These are phyloP conservation scores for Phytophthora constricta DNA, from an alignment of 352 stramenopile species.

Conservation along the genomic window DNA sequence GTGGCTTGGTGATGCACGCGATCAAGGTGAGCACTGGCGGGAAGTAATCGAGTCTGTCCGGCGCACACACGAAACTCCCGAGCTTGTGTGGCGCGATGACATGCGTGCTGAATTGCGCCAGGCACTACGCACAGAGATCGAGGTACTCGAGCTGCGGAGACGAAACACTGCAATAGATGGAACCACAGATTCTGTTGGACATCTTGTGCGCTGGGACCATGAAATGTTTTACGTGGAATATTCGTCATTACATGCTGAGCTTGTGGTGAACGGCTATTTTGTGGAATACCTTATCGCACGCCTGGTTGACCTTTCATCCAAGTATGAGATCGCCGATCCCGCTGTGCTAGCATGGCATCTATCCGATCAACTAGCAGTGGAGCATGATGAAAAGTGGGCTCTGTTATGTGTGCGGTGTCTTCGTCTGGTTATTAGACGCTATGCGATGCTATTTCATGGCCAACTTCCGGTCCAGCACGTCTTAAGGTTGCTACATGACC, in stretches of 20 bases:
- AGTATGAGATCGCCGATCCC: conserved; percentile 76
- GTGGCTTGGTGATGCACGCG: conserved; percentile 68
- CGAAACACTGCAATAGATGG: conserved; percentile 16
- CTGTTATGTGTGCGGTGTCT: conserved; percentile 72
- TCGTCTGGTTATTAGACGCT: conserved; percentile 70
- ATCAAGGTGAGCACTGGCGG: conserved; percentile 78
- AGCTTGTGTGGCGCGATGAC: conserved; percentile 73
- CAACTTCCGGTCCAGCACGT: conserved; percentile 70
- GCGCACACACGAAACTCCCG: conserved; percentile 64
- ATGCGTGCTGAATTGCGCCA: conserved; percentile 71
- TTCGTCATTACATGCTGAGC: conserved; percentile 70
- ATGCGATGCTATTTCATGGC: conserved; percentile 83
- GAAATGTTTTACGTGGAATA: conserved; percentile 87
- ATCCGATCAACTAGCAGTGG: conserved; percentile 70
- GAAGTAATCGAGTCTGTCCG: conserved; percentile 69
- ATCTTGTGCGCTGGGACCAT: conserved; percentile 66
- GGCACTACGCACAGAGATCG: conserved; percentile 65
- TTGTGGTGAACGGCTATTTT: conserved; percentile 86
- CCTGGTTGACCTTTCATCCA: conserved; percentile 63
- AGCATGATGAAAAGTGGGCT: conserved; percentile 65
- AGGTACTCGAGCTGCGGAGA: conserved; percentile 42
- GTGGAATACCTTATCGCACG: conserved; percentile 77
- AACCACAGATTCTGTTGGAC: conserved; percentile 21
- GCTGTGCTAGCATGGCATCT: conserved; percentile 84
- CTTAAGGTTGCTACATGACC: conserved; percentile 48